Conservation (phyloP, 1,284 basidiomycete species). For the Pholiota adiposa region DNA sequence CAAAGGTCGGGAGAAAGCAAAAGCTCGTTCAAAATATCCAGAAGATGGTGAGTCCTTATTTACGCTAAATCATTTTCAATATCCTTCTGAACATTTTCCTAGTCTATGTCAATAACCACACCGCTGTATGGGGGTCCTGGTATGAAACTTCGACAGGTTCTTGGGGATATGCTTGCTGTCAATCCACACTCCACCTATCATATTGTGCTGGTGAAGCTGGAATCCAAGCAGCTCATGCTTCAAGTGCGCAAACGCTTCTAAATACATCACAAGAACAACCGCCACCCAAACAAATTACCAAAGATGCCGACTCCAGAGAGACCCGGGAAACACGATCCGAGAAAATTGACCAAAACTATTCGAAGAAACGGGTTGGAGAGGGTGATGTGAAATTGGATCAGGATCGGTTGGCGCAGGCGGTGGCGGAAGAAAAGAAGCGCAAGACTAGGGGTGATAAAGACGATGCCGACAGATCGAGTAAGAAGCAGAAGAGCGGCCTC, state of each 20-base stretch:
- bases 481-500: slow-evolving; percentile 57
- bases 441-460: slow-evolving; percentile 61
- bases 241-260: slow-evolving; percentile 72
- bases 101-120: slow-evolving; percentile 96
- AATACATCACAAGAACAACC: slow-evolving; percentile 29
- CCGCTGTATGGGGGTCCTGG: slow-evolving; percentile 95
- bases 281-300: not conserved
- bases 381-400: slow-evolving; percentile 76
- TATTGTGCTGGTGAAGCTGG: slow-evolving; percentile 94
- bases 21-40: slow-evolving; percentile 88
- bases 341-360: slow-evolving; percentile 63
- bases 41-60: slow-evolving; percentile 78
- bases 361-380: slow-evolving; percentile 75
- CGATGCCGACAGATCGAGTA: slow-evolving; percentile 60
- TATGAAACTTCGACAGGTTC: slow-evolving; percentile 71
- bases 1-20: slow-evolving; percentile 89
- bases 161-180: slow-evolving; percentile 98
- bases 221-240: slow-evolving; percentile 77
- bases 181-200: slow-evolving; percentile 83
- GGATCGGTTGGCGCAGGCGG: slow-evolving; percentile 66
- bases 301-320: slow-evolving; percentile 3
- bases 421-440: slow-evolving; percentile 83
- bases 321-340: slow-evolving; percentile 38
- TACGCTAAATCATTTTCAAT: not conserved
- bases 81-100: slow-evolving; percentile 12